Evolutionary conservation across 768 basidiomycete species (phyloP), one percentile per base, ranked within the genome.

Genomic region (Amanita molliuscula): DNA sequence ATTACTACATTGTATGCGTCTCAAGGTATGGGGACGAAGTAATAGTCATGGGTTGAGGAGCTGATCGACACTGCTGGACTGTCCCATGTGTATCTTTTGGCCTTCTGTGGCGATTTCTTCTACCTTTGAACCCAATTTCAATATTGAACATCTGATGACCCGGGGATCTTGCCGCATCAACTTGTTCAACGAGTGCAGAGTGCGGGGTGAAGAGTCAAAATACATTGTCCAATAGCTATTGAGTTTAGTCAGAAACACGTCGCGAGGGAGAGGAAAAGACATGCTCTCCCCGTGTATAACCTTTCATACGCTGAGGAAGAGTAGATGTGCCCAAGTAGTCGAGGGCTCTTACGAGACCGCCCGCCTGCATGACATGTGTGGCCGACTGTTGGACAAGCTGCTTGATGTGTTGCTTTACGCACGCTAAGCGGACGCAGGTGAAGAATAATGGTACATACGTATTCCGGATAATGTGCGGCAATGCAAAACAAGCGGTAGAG

Each of bases 401-500:
- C 45, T 84, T 81, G 33, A 93, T 84, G 59, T 84, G 80, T 66
- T 69, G 69, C 89, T 92, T 36, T 13, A 26, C 5, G 21, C 20
- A 3, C 46, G 50, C 18, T 40, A 29, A 53, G 31, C 6, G 48
- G 6, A 25, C 5, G 10, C 20, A 35, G 1, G 9, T 21, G 20
- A 36, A 37, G 7, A 26, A n/a, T 6, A 47, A 9, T 53, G 47
- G 25, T 40, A 69, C 81, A 47, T 53, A 88, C 88, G 61, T 84
- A 90, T 76, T 84, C 75, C 13, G 67, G 65, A 55, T 81, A 81
- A 62, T 92, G 89, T 3, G 78, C 76, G 0, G 89, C 74, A 52
- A 93, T 88, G 61, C 89, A 91, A 44, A 91, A 59, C 74, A 94
- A 79, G 59, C 90, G 81, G 68, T 94, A 94, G 61, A 92, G 76